Evolutionary conservation across 169 alveolate genomes (phyloP), one percentile per base, ranked within the genome.

Genomic region (Perkinsus chesapeaki): DNA sequence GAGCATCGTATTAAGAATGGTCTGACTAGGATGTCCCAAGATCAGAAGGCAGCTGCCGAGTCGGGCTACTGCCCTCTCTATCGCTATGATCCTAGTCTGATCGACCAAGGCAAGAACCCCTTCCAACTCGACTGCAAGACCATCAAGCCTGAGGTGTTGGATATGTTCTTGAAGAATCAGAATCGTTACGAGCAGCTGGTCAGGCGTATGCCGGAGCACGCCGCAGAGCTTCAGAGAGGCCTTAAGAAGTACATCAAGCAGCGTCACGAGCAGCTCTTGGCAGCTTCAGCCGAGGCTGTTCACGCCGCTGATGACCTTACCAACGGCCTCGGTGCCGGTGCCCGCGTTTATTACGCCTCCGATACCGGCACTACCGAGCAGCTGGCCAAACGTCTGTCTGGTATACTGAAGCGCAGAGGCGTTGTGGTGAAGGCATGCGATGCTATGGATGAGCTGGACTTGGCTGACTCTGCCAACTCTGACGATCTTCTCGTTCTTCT

Each of bases 41-140:
- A 93, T 94, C 91, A 94, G 82, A 60, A 94, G 93, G 91, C 93
- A 20, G 96, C 96, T 0, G 96, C 93, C 34, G 96, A 94, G 93
- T 93, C 95, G 60, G 96, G 96, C 0, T 95, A 95, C 92, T 95
- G 95, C 95, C 96, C 95, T 27, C 91, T 95, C 91, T 95, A 94
- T 73, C 93, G 96, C 31, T 94, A 72, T 60, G 93, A 94, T 93
- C 96, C 96, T 36, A 94, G 91, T 16, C 34, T 93, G 72, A 91
- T 91, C 39, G 93, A 47, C 72, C 91, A 82, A 36, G 95, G 93
- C 10, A 91, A 94, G 48, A 92, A 93, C n/a, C 94, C 95, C 38
- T 93, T 94, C 92, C 93, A 92, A n/a, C 93, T 94, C 47, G 96
- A 94, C 93, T 91, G 94, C 39, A 94, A 94, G 48, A 93, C 60